These are phyloP conservation scores for Entonaema liquescens DNA, from an alignment of 495 filamentous ascomycete genomes.

Conservation along the genomic window DNA sequence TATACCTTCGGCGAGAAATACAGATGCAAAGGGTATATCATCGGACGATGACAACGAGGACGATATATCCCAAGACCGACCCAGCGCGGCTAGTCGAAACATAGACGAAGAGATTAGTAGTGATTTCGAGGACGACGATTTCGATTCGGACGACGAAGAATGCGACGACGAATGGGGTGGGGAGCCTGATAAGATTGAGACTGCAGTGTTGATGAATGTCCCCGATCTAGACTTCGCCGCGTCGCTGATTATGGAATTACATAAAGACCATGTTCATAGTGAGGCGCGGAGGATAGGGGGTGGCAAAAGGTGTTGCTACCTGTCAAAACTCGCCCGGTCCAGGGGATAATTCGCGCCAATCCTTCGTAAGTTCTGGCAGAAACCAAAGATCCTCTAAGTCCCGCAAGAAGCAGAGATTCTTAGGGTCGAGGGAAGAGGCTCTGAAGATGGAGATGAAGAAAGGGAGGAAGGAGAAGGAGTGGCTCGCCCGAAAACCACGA, in stretches of 20 bases:
- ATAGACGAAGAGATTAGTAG: not conserved
- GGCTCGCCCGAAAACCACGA: conserved; percentile 15
- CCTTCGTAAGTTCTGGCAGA: not conserved
- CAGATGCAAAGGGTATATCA: not conserved
- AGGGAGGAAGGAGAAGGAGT: conserved; percentile 16
- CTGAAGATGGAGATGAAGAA: conserved; percentile 23
- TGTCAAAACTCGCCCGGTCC: conserved; percentile 10
- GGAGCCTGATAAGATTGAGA: conserved; percentile 22
- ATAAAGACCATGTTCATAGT: conserved; percentile 15
- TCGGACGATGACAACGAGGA: not conserved
- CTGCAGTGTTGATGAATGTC: conserved; percentile 5
- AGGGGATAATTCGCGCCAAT: not conserved
- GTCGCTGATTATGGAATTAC: conserved; percentile 24
- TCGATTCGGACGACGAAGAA: conserved; percentile 24
- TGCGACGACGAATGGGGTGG: conserved; percentile 23
- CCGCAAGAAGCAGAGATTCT: conserved; percentile 7
- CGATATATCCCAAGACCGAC: not conserved
- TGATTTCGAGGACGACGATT: conserved; percentile 17
- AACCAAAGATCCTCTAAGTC: conserved; percentile 1
- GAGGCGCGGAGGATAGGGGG: conserved; percentile 24
- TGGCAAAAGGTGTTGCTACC: conserved; percentile 19
- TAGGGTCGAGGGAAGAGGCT: conserved; percentile 1
- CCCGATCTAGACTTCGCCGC: conserved; percentile 20
- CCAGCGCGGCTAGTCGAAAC: not conserved
- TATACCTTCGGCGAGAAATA: not conserved